A percentile compares a stretch with the other conserved stretches of the same genome.
These are phyloP conservation scores for Pseudoneurospora amorphoporcata DNA, from an alignment of 495 filamentous ascomycete genomes.

Conservation along the genomic window DNA sequence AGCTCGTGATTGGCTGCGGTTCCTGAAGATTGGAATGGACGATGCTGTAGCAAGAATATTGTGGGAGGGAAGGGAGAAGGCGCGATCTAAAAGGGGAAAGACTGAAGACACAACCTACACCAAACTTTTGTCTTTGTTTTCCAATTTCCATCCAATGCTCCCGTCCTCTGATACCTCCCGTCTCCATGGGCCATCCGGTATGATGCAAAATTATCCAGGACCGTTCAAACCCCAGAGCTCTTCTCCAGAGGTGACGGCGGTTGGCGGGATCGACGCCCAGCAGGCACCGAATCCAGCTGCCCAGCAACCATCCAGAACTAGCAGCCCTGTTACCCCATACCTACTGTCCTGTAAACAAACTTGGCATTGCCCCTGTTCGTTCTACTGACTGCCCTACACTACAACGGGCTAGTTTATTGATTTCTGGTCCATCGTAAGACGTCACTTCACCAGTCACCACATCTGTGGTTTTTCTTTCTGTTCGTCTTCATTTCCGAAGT, in stretches of 20 bases:
- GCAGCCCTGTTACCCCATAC: not conserved
- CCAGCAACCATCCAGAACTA: not conserved
- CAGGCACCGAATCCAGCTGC: not conserved
- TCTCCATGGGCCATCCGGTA: not conserved
- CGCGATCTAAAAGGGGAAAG: not conserved
- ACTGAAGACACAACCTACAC: not conserved
- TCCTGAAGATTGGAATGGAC: not conserved
- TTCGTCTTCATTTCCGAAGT: not conserved
- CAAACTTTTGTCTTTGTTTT: not conserved
- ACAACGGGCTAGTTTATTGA: not conserved
- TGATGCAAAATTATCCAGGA: not conserved
- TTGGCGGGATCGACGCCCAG: not conserved
- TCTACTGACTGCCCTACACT: not conserved
- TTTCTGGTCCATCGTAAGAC: not conserved
- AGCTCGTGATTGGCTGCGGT: not conserved
- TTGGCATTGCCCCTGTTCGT: not conserved
- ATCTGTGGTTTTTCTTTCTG: not conserved
- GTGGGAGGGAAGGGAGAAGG: not conserved
- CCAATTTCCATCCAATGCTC: not conserved
- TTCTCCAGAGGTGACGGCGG: not conserved
- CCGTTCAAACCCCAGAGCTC: not conserved
- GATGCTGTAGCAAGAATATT: not conserved
- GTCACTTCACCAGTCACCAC: not conserved
- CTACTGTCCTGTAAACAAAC: not conserved
- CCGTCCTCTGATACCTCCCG: not conserved